Evolutionary conservation across 106 monocot genomes (phyloP).

Genomic region (Chionographis japonica): DNA sequence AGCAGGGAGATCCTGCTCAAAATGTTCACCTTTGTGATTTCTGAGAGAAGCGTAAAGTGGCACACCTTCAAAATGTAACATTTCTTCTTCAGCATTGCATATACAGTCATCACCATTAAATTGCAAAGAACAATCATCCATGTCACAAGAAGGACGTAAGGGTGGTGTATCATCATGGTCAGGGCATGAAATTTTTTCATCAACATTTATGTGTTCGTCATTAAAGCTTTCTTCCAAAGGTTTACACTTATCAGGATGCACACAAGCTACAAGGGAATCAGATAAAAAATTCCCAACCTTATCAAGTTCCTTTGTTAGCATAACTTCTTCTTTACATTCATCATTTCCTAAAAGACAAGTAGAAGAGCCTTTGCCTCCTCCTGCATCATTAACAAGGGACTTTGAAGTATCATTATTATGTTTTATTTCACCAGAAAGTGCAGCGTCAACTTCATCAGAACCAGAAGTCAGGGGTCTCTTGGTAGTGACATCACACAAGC

Average conservation of each 20-base stretch:
- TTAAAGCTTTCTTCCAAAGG: constrained; percentile 24
- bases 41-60: neutral
- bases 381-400: constrained; percentile 9
- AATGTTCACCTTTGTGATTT: constrained; percentile 8
- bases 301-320: constrained; percentile 10
- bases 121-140: constrained; percentile 7
- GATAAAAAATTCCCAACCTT: constrained; percentile 9
- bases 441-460: constrained; percentile 11
- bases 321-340: constrained; percentile 7
- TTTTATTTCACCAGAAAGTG: constrained; percentile 6
- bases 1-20: constrained; percentile 13
- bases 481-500: constrained; percentile 6
- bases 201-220: neutral
- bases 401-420: constrained; percentile 12
- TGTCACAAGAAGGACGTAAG: neutral
- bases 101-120: constrained; percentile 4
- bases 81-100: constrained; percentile 7
- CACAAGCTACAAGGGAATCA: constrained; percentile 16
- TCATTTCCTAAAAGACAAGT: constrained; percentile 6
- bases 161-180: neutral
- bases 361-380: neutral
- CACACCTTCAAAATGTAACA: neutral
- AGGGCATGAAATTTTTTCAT: constrained; percentile 3
- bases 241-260: neutral
- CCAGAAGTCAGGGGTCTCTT: neutral